phyloP scores from a whole-genome alignment of 2,329 filamentous ascomycete species.

The Sclerotinia glacialis region DNA sequence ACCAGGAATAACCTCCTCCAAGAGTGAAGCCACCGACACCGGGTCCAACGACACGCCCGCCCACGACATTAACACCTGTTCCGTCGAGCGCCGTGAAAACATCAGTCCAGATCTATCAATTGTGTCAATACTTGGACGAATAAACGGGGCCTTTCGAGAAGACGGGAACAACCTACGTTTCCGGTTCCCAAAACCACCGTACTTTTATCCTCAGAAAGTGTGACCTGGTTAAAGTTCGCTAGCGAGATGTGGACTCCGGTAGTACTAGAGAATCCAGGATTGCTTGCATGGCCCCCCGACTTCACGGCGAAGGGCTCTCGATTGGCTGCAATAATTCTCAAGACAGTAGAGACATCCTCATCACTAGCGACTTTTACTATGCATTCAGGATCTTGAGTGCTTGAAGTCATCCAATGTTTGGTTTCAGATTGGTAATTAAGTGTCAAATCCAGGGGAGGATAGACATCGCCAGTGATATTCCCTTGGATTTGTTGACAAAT shows the following conservation, averaged over 20 bases:
- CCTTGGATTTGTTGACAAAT: constrained; percentile 15
- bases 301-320: constrained; percentile 41
- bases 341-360: constrained; percentile 32
- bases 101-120: constrained; percentile 26
- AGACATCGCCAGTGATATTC: constrained; percentile 12
- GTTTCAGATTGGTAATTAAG: constrained; percentile 23
- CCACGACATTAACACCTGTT: constrained; percentile 25
- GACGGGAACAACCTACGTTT: constrained; percentile 25
- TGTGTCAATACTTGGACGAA: background rate
- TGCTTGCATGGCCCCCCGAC: constrained; percentile 42
- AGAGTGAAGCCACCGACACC: constrained; percentile 41
- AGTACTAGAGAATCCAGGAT: constrained; percentile 29
- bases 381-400: constrained; percentile 33
- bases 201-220: constrained; percentile 23
- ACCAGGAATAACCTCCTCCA: constrained; percentile 39
- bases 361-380: constrained; percentile 34
- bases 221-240: constrained; percentile 22
- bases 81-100: constrained; percentile 26
- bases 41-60: constrained; percentile 31
- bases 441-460: background rate
- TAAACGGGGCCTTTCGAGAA: background rate
- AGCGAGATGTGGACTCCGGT: constrained; percentile 32
- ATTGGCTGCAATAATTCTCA: constrained; percentile 32
- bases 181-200: constrained; percentile 27
- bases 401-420: constrained; percentile 38